These are phyloP conservation scores for Cladosporium sp. DNA, from an alignment of 2,329 filamentous ascomycete genomes.

Conservation along the genomic window DNA sequence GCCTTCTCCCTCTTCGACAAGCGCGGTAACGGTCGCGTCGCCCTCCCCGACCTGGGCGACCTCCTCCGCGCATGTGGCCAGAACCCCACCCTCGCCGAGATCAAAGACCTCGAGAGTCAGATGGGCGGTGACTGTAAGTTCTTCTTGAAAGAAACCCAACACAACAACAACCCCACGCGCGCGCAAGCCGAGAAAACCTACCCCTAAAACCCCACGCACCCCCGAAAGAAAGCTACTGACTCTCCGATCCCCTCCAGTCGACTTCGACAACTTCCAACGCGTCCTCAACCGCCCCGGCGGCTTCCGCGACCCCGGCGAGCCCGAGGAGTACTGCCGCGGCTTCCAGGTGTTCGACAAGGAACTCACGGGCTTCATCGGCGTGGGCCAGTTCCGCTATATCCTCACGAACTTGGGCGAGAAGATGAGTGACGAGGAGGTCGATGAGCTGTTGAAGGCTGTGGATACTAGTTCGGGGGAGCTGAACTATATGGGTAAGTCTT, in stretches of 20 bases:
- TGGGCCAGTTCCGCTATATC: constrained; percentile 95
- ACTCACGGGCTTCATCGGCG: constrained; percentile 94
- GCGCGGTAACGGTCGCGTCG: constrained; percentile 90
- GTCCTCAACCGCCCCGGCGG: constrained; percentile 95
- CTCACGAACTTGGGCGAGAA: constrained; percentile 97
- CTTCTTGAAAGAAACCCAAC: too few relatives aligned
- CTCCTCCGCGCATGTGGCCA: constrained; percentile 94
- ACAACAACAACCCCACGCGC: background rate
- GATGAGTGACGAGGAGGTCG: constrained; percentile 98
- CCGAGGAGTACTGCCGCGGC: constrained; percentile 95
- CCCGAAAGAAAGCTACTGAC: background rate
- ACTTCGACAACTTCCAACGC: constrained; percentile 95
- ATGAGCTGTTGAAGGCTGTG: constrained; percentile 96
- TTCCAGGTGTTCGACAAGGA: constrained; percentile 99
- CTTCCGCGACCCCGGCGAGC: constrained; percentile 96
- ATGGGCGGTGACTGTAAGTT: constrained; percentile 86
- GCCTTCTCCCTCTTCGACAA: constrained; percentile 99
- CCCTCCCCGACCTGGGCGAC: constrained; percentile 82
- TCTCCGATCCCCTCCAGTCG: constrained; percentile 56
- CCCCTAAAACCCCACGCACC: background rate
- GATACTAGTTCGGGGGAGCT: constrained; percentile 95
- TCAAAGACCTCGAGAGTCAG: constrained; percentile 83
- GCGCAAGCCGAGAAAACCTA: background rate
- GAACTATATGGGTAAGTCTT: constrained; percentile 80
- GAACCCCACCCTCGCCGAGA: constrained; percentile 93